Evolutionary conservation across 2,329 filamentous ascomycete species (phyloP), one percentile per base, ranked within the genome.

Genomic region (Septoria linicola): DNA sequence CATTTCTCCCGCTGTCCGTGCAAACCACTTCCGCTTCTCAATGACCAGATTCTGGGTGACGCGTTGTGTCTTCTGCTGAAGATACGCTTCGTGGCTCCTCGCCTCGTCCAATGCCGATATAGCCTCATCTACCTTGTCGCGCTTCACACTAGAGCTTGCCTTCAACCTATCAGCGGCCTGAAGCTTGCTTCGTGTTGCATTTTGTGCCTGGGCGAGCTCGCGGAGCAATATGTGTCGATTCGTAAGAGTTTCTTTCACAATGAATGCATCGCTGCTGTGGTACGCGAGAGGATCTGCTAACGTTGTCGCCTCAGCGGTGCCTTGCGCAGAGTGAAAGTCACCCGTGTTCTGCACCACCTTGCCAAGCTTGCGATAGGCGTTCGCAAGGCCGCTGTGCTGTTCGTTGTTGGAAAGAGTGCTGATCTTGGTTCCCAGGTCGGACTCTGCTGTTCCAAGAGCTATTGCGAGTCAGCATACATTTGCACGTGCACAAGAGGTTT

Each of bases 41-140:
- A 87, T 81, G 1, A 96, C 79, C 1, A 99, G 80, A 68, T 96
- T 96, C 40, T 85, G 79, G 0, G 93, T 97, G 8, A 99, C 92
- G 41, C 89, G 83, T 55, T 89, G 84, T 0, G 90, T 95, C 74
- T 96, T 96, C 63, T 88, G 83, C 54, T 83, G 81, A 19, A 99
- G 81, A 64, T 90, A 88, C 11, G 83, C 76, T 72, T 99, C 93
- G 60, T 88, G 83, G 58, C 81, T 84, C 49, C 87, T 81, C 3
- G 93, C 93, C 66, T 97, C 93, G 57, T 96, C 90, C 3, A 97
- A 80, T 3, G 89, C 82, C 14, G 84, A 80, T 64, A 99, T 95
- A n/a, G 93, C 93, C 72, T 99, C 93, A 68, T 99, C 93, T 21
- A 97, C 93, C 74, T 97, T 99, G 67, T 99, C 93, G 30, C 87